These are phyloP conservation scores for Melampsora larici-populina DNA, from an alignment of 1,284 basidiomycete species.

Conservation along the genomic window DNA sequence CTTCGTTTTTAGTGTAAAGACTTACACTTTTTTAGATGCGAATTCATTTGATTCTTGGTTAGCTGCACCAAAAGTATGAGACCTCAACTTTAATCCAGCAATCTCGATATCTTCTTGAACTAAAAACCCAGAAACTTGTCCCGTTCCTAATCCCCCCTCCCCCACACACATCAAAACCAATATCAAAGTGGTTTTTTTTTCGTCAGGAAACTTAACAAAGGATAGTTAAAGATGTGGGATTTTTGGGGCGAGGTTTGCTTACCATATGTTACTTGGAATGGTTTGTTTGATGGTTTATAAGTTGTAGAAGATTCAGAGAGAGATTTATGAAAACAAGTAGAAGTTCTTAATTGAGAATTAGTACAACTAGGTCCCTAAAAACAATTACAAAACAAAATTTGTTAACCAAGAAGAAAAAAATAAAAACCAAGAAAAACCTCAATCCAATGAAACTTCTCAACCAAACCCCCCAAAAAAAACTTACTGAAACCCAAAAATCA, in stretches of 20 bases:
- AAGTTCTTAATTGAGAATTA: slow-evolving; percentile 46
- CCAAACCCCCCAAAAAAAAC: neutral
- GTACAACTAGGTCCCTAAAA: slow-evolving; percentile 59
- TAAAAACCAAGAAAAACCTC: neutral
- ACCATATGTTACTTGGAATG: slow-evolving; percentile 26
- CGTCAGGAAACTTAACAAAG: too few species aligned
- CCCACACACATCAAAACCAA: too few species aligned
- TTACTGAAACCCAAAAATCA: slow-evolving; percentile 71
- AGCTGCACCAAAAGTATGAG: slow-evolving; percentile 71
- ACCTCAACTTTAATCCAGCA: slow-evolving; percentile 64
- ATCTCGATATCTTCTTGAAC: slow-evolving; percentile 67
- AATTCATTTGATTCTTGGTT: slow-evolving; percentile 66
- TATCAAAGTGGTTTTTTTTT: too few species aligned
- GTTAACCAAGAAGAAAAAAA: neutral
- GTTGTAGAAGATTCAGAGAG: slow-evolving; percentile 66
- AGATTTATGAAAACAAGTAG: slow-evolving; percentile 64
- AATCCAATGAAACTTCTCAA: too few species aligned
- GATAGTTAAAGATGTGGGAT: too few species aligned
- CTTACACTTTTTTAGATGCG: slow-evolving; percentile 51
- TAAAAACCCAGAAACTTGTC: slow-evolving; percentile 67
- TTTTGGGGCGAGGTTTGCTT: too few species aligned
- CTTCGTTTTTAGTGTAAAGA: too few species aligned
- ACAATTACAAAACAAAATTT: slow-evolving; percentile 45
- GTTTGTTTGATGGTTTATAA: slow-evolving; percentile 59
- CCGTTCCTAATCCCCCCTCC: slow-evolving; percentile 54